A percentile compares a stretch with the other conserved stretches of the same genome.
phyloP scores from a whole-genome alignment of 345 rosid species.

The Iberis pinnata region DNA sequence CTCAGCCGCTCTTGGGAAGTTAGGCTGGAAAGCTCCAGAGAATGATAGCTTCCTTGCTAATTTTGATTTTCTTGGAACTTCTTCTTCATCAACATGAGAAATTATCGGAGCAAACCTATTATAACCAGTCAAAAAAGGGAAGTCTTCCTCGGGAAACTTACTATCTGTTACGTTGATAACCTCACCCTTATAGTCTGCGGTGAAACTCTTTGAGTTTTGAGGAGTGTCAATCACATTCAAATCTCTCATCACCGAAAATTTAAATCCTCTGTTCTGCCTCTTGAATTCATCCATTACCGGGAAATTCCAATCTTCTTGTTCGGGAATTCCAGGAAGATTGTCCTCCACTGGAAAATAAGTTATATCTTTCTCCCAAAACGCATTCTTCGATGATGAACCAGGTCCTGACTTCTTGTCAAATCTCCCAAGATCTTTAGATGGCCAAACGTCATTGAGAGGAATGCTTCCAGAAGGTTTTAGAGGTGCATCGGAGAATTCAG shows the following conservation, averaged over 20 bases:
- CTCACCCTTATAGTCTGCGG: constrained; percentile 47
- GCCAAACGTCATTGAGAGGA: constrained; percentile 35
- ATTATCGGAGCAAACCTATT: constrained; percentile 30
- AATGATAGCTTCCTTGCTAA: constrained; percentile 51
- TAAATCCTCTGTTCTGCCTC: constrained; percentile 32
- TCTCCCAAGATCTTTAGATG: constrained; percentile 32
- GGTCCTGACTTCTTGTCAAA: constrained; percentile 29
- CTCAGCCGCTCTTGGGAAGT: constrained; percentile 45
- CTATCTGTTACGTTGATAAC: constrained; percentile 40
- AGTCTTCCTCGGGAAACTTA: constrained; percentile 30
- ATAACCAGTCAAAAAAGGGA: constrained; percentile 31
- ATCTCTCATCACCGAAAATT: constrained; percentile 22
- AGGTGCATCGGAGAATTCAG: constrained; percentile 31
- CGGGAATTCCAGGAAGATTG: constrained; percentile 28
- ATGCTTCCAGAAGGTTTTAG: constrained; percentile 26
- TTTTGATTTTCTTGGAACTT: constrained; percentile 40
- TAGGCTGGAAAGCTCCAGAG: constrained; percentile 29
- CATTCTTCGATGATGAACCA: constrained; percentile 32
- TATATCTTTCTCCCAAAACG: constrained; percentile 36
- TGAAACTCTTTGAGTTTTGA: constrained; percentile 29
- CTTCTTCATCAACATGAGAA: constrained; percentile 39
- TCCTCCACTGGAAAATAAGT: constrained; percentile 25
- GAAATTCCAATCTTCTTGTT: constrained; percentile 27
- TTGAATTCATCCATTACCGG: constrained; percentile 26
- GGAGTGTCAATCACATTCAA: constrained; percentile 28